Percentiles rank a stretch among this genome's conserved stretches.
Conservation (phyloP, 495 filamentous ascomycete species). For the Baudoinia panamericana region DNA sequence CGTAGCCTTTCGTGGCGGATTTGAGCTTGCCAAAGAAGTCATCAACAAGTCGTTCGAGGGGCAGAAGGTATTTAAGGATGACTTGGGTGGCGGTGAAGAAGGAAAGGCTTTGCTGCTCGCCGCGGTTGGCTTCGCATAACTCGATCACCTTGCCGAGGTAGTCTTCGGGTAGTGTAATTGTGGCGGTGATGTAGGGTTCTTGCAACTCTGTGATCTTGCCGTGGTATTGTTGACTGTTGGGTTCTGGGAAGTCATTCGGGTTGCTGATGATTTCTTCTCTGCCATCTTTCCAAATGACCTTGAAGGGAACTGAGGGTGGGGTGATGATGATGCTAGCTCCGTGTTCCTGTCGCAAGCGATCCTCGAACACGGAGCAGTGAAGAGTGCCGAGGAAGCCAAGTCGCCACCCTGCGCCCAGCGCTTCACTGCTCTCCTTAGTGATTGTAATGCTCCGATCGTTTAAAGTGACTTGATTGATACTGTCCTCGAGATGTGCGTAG, state of each 20-base stretch:
- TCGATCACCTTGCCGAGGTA: constrained; percentile 91
- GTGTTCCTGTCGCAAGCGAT: constrained; percentile 88
- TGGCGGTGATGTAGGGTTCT: constrained; percentile 77
- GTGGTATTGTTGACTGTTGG: constrained; percentile 48
- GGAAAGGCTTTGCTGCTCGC: constrained; percentile 67
- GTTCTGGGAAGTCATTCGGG: constrained; percentile 73
- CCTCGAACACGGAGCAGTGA: constrained; percentile 96
- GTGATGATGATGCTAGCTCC: constrained; percentile 95
- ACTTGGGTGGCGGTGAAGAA: constrained; percentile 94
- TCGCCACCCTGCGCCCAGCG: constrained; percentile 84
- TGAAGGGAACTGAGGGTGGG: constrained; percentile 85
- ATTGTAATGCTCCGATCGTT: constrained; percentile 92
- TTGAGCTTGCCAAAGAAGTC: constrained; percentile 98
- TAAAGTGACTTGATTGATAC: constrained; percentile 81
- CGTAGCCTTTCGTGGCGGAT: constrained; percentile 69
- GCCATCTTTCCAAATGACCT: constrained; percentile 63
- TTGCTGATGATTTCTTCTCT: constrained; percentile 64
- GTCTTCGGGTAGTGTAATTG: constrained; percentile 84
- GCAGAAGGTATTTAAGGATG: constrained; percentile 84
- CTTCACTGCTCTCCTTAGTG: constrained; percentile 85
- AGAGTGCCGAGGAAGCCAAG: constrained; percentile 91
- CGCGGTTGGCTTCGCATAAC: constrained; percentile 81
- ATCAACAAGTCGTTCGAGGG: constrained; percentile 77
- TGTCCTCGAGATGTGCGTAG: constrained; percentile 80
- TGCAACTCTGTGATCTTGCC: constrained; percentile 50